phyloP scores from a whole-genome alignment of 1,284 basidiomycete genomes.

The Microstroma glucosiphilum region DNA sequence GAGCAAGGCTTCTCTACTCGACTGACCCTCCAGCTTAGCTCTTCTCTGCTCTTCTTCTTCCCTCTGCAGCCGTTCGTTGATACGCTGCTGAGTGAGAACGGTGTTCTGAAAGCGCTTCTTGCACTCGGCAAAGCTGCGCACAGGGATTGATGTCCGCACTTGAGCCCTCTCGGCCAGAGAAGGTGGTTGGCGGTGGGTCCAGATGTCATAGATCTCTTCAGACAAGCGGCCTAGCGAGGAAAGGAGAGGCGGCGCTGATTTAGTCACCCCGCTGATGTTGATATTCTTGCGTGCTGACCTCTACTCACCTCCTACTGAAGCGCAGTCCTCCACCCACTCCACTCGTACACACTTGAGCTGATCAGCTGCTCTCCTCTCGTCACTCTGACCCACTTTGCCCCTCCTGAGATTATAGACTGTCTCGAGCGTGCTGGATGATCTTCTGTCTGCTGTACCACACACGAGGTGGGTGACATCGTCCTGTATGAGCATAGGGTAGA shows the following conservation, averaged over 20 bases:
- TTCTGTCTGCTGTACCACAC: conserved; percentile 2
- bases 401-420: not conserved
- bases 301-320: too few relatives aligned
- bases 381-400: not conserved
- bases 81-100: not conserved
- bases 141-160: not conserved
- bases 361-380: not conserved
- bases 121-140: not conserved
- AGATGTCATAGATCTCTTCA: not conserved
- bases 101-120: not conserved
- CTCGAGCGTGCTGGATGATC: not conserved
- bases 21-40: not conserved
- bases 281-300: too few relatives aligned
- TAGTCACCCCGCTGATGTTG: too few relatives aligned
- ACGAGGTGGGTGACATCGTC: conserved; percentile 7
- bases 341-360: not conserved
- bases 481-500: conserved; percentile 3
- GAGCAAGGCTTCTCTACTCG: too few relatives aligned
- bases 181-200: not conserved
- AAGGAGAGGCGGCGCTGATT: not conserved
- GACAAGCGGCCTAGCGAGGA: not conserved
- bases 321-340: conserved; percentile 5
- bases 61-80: not conserved
- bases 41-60: not conserved
- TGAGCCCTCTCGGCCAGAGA: not conserved